Percentiles rank a stretch among this genome's conserved stretches.
Evolutionary conservation across 164 flowering plant genomes (phyloP).

Genomic region (Sedum album): DNA sequence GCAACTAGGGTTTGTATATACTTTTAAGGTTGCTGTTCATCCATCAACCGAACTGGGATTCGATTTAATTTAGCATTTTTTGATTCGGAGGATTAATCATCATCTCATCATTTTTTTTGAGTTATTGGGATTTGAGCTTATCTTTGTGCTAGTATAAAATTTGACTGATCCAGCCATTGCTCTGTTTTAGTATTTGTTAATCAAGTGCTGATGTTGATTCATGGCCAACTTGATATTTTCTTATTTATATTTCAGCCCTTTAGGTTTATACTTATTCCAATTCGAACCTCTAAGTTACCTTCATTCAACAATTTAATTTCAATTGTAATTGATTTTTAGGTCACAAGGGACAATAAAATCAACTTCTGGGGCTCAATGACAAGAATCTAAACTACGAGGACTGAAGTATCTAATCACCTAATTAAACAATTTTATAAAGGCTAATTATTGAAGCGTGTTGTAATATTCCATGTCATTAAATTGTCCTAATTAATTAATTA

Average conservation of each 20-base stretch:
- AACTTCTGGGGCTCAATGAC: background rate
- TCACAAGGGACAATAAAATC: background rate
- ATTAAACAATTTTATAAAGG: background rate
- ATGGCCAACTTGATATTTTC: background rate
- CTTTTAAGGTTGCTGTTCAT: background rate
- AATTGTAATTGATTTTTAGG: too few species aligned
- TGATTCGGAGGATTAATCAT: background rate
- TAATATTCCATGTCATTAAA: background rate
- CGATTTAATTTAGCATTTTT: background rate
- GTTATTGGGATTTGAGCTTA: background rate
- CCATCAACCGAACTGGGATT: conserved; percentile 6
- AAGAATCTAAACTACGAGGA: background rate
- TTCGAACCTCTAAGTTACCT: background rate
- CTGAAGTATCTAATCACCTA: background rate
- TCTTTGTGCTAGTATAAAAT: background rate
- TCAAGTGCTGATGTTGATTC: background rate
- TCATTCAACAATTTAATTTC: too few species aligned
- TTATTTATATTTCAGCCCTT: background rate
- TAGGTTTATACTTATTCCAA: background rate
- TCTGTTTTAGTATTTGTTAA: background rate
- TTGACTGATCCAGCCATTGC: conserved; percentile 2
- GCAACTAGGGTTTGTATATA: background rate
- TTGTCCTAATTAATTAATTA: conserved; percentile 2
- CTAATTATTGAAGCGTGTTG: background rate
- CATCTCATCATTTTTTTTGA: background rate